Conservation (phyloP, 441 rosid genomes). For the Biscutella auriculata region DNA sequence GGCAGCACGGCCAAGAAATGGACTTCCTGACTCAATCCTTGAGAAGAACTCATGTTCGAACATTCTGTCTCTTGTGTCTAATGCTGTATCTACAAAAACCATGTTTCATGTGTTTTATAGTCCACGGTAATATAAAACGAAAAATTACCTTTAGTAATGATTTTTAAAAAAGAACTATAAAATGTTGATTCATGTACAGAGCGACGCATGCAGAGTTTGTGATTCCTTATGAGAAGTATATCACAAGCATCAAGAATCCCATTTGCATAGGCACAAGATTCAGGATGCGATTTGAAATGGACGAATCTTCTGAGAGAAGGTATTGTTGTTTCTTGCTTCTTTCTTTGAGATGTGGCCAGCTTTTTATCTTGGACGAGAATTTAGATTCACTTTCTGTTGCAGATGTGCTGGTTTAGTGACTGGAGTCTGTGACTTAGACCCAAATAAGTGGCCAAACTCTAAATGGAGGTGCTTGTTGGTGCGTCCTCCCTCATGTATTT, state of each 20-base stretch:
- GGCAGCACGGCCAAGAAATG: constrained; percentile 55
- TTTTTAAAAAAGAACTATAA: background rate
- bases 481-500: constrained; percentile 9
- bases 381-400: constrained; percentile 15
- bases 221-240: constrained; percentile 57
- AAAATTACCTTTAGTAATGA: too few relatives aligned
- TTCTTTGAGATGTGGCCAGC: background rate
- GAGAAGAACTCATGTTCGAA: constrained; percentile 38
- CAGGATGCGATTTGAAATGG: constrained; percentile 69
- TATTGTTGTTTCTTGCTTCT: constrained; percentile 17
- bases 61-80: constrained; percentile 52
- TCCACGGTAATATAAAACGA: constrained; percentile 56
- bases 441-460: constrained; percentile 80
- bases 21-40: constrained; percentile 56
- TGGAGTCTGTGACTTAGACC: constrained; percentile 65
- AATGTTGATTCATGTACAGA: constrained; percentile 34
- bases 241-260: constrained; percentile 46
- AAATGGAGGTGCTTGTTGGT: constrained; percentile 94
- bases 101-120: constrained; percentile 68
- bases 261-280: constrained; percentile 63
- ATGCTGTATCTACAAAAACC: constrained; percentile 58
- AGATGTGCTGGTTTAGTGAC: constrained; percentile 69
- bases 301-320: constrained; percentile 86
- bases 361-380: constrained; percentile 1
- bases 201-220: constrained; percentile 80